phyloP scores from a whole-genome alignment of 345 rosid species.

The Bruguiera sexangula region DNA sequence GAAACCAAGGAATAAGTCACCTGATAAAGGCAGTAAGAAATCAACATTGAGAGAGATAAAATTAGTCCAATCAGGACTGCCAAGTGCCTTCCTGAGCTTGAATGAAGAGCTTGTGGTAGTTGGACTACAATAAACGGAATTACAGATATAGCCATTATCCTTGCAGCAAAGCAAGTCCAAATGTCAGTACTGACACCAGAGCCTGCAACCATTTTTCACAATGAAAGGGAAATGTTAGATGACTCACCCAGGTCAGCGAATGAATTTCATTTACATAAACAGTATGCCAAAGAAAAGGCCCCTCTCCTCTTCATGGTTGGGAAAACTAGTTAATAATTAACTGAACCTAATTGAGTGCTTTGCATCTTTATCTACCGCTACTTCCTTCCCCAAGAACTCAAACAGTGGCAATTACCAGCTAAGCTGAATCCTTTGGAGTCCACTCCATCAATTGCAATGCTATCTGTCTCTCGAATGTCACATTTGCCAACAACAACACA shows the following conservation, averaged over 20 bases:
- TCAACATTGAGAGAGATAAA: slow-evolving; percentile 21
- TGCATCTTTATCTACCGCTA: neutral
- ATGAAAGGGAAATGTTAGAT: neutral
- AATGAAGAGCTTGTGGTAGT: slow-evolving; percentile 22
- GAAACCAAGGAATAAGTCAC: slow-evolving; percentile 1
- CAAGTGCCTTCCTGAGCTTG: slow-evolving; percentile 16
- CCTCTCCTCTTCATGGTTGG: too few species aligned
- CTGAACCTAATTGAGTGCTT: neutral
- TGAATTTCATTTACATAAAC: too few species aligned
- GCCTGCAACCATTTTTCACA: slow-evolving; percentile 20
- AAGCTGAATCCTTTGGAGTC: slow-evolving; percentile 49
- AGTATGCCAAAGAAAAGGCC: too few species aligned
- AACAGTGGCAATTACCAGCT: slow-evolving; percentile 35
- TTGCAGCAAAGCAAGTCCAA: slow-evolving; percentile 43
- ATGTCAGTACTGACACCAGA: slow-evolving; percentile 35
- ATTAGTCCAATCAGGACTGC: slow-evolving; percentile 25
- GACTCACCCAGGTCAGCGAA: neutral
- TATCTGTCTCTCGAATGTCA: slow-evolving; percentile 39
- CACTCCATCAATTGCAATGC: slow-evolving; percentile 47
- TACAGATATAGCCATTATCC: slow-evolving; percentile 40
- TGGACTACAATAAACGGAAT: slow-evolving; percentile 38
- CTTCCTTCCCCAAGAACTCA: neutral
- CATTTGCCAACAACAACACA: slow-evolving; percentile 72
- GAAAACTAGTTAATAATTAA: too few species aligned
- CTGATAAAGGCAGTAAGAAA: slow-evolving; percentile 37